phyloP scores from a whole-genome alignment of 129 eudicot species.

The Helichrysum umbraculigerum region DNA sequence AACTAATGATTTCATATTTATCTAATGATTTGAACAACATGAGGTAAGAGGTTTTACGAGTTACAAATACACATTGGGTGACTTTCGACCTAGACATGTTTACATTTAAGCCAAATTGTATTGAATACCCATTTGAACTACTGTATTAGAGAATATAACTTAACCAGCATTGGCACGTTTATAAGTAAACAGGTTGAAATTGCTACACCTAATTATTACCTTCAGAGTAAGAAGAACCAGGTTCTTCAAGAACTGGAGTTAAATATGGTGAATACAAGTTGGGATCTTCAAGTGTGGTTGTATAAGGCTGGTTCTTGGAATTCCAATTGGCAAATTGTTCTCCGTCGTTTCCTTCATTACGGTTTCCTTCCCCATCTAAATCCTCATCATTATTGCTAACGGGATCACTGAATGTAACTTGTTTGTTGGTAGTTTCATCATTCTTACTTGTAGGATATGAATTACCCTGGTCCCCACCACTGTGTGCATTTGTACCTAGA shows the following conservation, averaged over 20 bases:
- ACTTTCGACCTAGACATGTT: background rate
- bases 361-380: conserved; percentile 44
- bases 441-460: conserved; percentile 32
- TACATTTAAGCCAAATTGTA: background rate
- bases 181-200: conserved; percentile 13
- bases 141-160: background rate
- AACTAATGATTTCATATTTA: too few species aligned
- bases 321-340: conserved; percentile 63
- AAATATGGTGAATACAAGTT: conserved; percentile 73
- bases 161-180: background rate
- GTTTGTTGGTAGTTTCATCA: conserved; percentile 57
- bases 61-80: background rate
- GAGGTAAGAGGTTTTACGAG: background rate
- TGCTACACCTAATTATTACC: conserved; percentile 43
- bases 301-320: conserved; percentile 46
- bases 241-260: conserved; percentile 94
- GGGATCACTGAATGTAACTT: conserved; percentile 73
- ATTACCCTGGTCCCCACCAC: conserved; percentile 39
- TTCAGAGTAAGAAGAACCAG: conserved; percentile 88
- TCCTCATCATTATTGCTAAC: conserved; percentile 59
- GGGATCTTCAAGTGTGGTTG: conserved; percentile 58
- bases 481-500: conserved; percentile 39
- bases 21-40: background rate
- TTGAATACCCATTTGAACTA: background rate
- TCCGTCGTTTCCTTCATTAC: conserved; percentile 53